A percentile compares a stretch with the other conserved stretches of the same genome.
Evolutionary conservation across 164 flowering plant genomes (phyloP).

Genomic region (Warburgia ugandensis): DNA sequence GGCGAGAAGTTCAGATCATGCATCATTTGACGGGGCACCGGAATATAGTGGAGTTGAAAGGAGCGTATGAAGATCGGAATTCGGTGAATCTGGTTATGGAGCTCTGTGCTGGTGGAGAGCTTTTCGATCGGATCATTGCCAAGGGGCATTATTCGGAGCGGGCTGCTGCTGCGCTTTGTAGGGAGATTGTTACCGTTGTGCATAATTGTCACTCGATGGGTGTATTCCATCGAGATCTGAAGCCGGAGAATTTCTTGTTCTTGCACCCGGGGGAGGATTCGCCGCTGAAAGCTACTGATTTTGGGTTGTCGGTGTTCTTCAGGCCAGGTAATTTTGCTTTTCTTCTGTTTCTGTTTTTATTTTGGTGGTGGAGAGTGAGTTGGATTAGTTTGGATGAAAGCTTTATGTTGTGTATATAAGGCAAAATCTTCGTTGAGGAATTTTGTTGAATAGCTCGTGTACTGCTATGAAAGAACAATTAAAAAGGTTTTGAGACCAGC

Average conservation of each 20-base stretch:
- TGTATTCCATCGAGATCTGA: slow-evolving; percentile 82
- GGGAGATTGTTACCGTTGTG: slow-evolving; percentile 76
- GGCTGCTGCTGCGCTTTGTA: slow-evolving; percentile 60
- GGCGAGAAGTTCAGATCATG: slow-evolving; percentile 94
- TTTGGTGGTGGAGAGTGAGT: too few relatives aligned
- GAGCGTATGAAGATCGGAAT: slow-evolving; percentile 69
- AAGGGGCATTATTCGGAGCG: slow-evolving; percentile 86
- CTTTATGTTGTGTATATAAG: too few relatives aligned
- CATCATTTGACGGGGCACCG: slow-evolving; percentile 81
- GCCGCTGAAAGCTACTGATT: slow-evolving; percentile 80
- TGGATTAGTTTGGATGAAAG: too few relatives aligned
- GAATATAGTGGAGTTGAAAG: slow-evolving; percentile 70
- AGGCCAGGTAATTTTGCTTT: too few relatives aligned
- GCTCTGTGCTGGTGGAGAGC: slow-evolving; percentile 83
- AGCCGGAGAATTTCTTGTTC: slow-evolving; percentile 85
- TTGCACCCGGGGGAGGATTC: slow-evolving; percentile 49
- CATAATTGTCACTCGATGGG: slow-evolving; percentile 78
- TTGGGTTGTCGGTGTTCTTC: slow-evolving; percentile 82
- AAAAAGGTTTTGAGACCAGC: too few relatives aligned
- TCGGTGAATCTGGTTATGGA: slow-evolving; percentile 81
- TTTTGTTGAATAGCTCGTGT: too few relatives aligned
- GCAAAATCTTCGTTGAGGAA: too few relatives aligned
- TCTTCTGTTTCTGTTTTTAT: not conserved
- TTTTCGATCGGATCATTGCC: slow-evolving; percentile 81
- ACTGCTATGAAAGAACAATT: too few relatives aligned